Evolutionary conservation across 2,329 filamentous ascomycete genomes (phyloP), one percentile per base, ranked within the genome.

Genomic region (Huntiella abstrusa): DNA sequence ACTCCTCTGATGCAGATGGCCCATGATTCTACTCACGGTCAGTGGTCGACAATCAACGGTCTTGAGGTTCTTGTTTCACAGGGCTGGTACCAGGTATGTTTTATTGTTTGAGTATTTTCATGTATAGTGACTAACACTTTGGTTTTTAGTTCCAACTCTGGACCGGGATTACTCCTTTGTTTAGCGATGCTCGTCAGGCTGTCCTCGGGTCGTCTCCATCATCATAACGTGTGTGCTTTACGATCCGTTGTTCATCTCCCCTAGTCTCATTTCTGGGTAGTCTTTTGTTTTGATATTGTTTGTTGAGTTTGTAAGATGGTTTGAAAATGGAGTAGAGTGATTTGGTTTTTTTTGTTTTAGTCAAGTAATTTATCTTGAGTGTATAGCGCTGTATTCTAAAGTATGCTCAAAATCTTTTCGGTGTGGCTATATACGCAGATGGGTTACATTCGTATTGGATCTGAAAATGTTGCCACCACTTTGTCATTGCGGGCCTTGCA

Each of bases 1-100:
- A 98, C 91, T 4, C 74, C 80, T 5, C 62, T 94, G 53, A 95
- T 96, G 77, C 72, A 82, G 58, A 65, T 95, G 58, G 88, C 87
- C 2, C 70, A 77, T 54, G 73, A 80, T 53, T 73, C 73, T 10
- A 47, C 43, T 15, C 13, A 41, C 13, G 59, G 58, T 8, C 79
- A 80, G 3, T 98, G 91, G 91, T 71, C 65, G 47, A 85, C 81
- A 2, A 80, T 96, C 51, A 79, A 85, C 5, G 91, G 91, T 0
- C 62, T 95, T 35, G 91, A 98, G 61, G 86, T 91, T 28, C 68
- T 98, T 47, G 77, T 86, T 51, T 84, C 83, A 4, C 91, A 98
- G 62, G 91, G 75, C n/a, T 78, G 73, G 67, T 83, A 87, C 64
- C 88, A 93, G 70, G 79, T 83, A 68, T 32, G 45, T 43, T 34